Conservation (phyloP, 176 grass and related monocot genomes). For the Paspalum notatum region DNA sequence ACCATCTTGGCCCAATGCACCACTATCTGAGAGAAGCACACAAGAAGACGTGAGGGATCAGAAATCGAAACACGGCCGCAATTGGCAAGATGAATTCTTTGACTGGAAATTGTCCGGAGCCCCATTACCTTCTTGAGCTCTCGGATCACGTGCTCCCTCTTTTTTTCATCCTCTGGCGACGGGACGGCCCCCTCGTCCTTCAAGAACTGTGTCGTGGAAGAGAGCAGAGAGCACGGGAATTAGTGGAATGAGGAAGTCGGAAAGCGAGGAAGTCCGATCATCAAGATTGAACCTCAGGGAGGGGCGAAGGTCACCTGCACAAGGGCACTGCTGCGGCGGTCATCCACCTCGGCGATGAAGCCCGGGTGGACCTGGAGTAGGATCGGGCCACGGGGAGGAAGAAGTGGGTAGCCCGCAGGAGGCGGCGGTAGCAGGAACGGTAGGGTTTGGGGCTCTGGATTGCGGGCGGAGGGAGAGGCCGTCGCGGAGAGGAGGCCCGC, state of each 20-base stretch:
- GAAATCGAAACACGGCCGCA: background rate
- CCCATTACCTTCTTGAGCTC: constrained; percentile 59
- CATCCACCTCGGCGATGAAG: constrained; percentile 47
- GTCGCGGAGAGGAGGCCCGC: background rate
- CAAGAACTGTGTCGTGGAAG: constrained; percentile 39
- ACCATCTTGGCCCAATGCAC: constrained; percentile 58
- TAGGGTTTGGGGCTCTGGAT: constrained; percentile 34
- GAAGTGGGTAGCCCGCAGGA: background rate
- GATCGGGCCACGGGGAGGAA: background rate
- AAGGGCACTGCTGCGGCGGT: constrained; percentile 51
- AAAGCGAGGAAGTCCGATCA: background rate
- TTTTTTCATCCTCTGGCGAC: constrained; percentile 53
- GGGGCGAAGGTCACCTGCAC: constrained; percentile 29
- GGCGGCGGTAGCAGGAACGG: constrained; percentile 25
- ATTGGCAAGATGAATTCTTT: background rate
- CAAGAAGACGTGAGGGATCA: background rate
- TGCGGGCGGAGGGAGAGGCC: background rate
- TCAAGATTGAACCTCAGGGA: background rate
- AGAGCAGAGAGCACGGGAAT: background rate
- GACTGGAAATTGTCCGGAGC: background rate
- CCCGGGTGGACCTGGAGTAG: constrained; percentile 32
- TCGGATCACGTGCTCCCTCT: constrained; percentile 56
- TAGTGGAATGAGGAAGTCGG: background rate
- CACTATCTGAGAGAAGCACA: constrained; percentile 54
- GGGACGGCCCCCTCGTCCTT: constrained; percentile 46